These are phyloP conservation scores for Exophiala oligosperma DNA, from an alignment of 2,329 filamentous ascomycete species.

Conservation along the genomic window DNA sequence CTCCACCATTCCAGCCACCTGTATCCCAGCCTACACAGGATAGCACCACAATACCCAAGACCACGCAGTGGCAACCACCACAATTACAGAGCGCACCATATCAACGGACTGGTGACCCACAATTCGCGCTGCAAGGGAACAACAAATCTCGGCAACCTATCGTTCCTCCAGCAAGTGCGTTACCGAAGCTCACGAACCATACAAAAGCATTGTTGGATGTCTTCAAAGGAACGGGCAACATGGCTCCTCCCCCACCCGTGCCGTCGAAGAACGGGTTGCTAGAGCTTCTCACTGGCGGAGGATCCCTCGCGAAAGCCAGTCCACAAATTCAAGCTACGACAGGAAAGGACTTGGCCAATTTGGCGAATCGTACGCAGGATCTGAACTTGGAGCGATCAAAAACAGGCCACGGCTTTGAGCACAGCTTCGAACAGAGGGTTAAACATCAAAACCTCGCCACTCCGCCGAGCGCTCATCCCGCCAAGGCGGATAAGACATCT, in stretches of 20 bases:
- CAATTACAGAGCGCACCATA: constrained; percentile 43
- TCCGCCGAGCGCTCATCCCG: neutral
- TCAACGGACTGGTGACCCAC: constrained; percentile 47
- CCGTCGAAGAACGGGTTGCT: constrained; percentile 16
- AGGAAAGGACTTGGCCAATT: neutral
- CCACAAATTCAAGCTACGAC: constrained; percentile 16
- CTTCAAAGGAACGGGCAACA: constrained; percentile 46
- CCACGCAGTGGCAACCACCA: constrained; percentile 22
- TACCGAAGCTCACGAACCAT: constrained; percentile 60
- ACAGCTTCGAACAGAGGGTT: neutral
- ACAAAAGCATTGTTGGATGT: constrained; percentile 58
- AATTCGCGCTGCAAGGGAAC: constrained; percentile 42
- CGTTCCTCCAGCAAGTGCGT: constrained; percentile 57
- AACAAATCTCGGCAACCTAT: constrained; percentile 41
- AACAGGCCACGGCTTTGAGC: neutral
- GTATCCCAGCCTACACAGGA: constrained; percentile 30
- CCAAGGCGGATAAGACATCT: constrained; percentile 9
- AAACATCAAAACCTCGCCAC: neutral
- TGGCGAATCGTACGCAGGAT: neutral
- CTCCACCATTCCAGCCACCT: constrained; percentile 20
- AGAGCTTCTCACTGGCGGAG: constrained; percentile 32
- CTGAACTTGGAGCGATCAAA: neutral
- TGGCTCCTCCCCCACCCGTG: neutral
- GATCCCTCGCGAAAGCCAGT: constrained; percentile 5
- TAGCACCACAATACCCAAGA: constrained; percentile 25